Evolutionary conservation across 2,329 filamentous ascomycete species (phyloP), one percentile per base, ranked within the genome.

Genomic region (Intubia oerlemansii): DNA sequence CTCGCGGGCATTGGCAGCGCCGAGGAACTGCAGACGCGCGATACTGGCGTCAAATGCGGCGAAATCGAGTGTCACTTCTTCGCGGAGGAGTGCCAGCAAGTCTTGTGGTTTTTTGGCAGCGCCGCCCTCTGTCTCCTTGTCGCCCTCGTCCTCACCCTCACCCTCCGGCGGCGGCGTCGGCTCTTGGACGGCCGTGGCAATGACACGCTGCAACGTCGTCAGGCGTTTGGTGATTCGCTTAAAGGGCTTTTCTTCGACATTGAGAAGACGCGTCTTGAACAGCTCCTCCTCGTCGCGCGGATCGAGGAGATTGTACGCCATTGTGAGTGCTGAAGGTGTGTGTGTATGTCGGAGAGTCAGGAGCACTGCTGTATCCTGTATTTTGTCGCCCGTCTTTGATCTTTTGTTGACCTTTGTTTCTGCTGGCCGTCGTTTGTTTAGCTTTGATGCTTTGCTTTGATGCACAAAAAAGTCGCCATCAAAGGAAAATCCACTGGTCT

Each of bases 211-310:
- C 11, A 76, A 65, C 14, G 66, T 62, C 5, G 79, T 60, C 7
- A 95, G 66, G 18, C 78, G 74, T 51, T 82, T 82, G 14, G 78
- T 79, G 34, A 93, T 70, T 35, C 84, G 75, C 48, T 80, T 80
- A 56, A 91, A 93, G 1, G 82, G 81, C 33, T 82, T 82, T 45
- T 91, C 80, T 56, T 95, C 85, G 35, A 93, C 75, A 37, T 79
- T 78, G 21, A 93, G 65, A 4, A 93, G 74, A 24, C 85, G 79
- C 17, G 66, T 65, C 44, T 84, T 85, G 56, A 93, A 85, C 21
- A 93, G 71, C 37, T 81, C 73, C 48, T 81, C 74, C 53, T 82
- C 76, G 38, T 81, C 75, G 37, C 64, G 61, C 39, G 77, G 74
- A 31, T 81, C 73, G 27, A 90, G 57, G 27, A 84, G 56, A 25